These are phyloP conservation scores for Priceomyces carsonii DNA, from an alignment of 805 yeast genomes.

Conservation along the genomic window DNA sequence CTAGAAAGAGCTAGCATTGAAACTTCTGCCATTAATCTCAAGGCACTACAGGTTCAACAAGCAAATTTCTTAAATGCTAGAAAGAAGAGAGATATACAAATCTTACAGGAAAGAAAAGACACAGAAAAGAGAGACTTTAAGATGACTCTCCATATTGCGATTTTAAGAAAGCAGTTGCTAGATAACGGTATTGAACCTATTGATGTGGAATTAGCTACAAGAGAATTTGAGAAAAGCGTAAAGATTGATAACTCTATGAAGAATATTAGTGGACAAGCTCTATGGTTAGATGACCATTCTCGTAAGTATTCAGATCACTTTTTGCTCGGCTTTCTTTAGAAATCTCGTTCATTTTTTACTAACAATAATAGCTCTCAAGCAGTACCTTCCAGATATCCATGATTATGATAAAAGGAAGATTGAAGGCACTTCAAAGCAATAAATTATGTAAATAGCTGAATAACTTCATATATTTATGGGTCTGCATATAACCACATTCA, in stretches of 20 bases:
- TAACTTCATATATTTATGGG: too few species aligned
- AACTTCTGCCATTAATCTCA: slow-evolving; percentile 36
- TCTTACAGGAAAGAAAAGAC: slow-evolving; percentile 52
- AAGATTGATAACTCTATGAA: slow-evolving; percentile 56
- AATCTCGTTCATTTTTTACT: slow-evolving; percentile 11
- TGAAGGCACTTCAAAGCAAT: slow-evolving; percentile 10
- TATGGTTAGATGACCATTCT: slow-evolving; percentile 62
- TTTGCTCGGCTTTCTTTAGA: neutral
- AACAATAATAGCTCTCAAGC: slow-evolving; percentile 38
- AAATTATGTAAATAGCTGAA: slow-evolving; percentile 11
- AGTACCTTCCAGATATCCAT: slow-evolving; percentile 56
- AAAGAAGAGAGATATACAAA: slow-evolving; percentile 52
- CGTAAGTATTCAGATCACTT: slow-evolving; percentile 18
- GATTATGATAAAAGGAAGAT: slow-evolving; percentile 52
- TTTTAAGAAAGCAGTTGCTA: slow-evolving; percentile 58
- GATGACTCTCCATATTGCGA: slow-evolving; percentile 67
- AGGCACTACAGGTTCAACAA: slow-evolving; percentile 44
- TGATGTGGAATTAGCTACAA: slow-evolving; percentile 51
- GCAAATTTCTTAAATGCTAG: slow-evolving; percentile 50
- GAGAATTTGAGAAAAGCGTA: slow-evolving; percentile 59
- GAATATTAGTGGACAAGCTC: slow-evolving; percentile 52
- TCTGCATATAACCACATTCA: too few species aligned
- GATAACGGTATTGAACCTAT: slow-evolving; percentile 63
- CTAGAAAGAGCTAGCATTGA: slow-evolving; percentile 37
- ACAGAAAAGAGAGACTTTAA: slow-evolving; percentile 51